Evolutionary conservation across 2,329 filamentous ascomycete genomes (phyloP).

Genomic region (Ceratocystis colombiana): DNA sequence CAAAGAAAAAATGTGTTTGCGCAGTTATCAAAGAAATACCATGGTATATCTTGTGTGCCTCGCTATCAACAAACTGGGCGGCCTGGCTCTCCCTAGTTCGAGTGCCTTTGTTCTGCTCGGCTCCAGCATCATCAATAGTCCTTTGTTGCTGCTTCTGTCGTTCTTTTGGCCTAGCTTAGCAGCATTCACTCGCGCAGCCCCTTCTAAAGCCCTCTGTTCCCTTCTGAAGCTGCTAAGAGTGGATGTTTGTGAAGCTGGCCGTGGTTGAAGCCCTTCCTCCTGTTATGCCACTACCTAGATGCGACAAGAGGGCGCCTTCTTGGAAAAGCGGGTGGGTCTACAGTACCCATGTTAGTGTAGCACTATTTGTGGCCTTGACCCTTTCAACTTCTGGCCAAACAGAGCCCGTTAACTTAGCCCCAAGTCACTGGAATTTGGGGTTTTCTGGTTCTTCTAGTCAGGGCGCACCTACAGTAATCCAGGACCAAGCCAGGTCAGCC

Average conservation of each 20-base stretch:
- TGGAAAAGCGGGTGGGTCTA: background rate
- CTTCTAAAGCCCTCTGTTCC: background rate
- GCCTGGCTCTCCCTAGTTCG: too few relatives aligned
- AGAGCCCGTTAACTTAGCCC: background rate
- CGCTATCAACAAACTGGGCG: background rate
- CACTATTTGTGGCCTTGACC: background rate
- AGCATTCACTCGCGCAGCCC: too few relatives aligned
- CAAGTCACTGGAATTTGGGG: background rate
- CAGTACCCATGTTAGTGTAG: too few relatives aligned
- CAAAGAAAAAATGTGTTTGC: too few relatives aligned
- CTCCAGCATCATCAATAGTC: too few relatives aligned
- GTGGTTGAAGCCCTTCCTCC: conserved; percentile 11
- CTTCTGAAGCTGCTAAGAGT: conserved; percentile 17
- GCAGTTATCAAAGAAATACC: too few relatives aligned
- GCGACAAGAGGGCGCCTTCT: conserved; percentile 9
- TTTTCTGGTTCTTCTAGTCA: conserved; percentile 8
- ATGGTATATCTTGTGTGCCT: background rate
- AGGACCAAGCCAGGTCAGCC: too few relatives aligned
- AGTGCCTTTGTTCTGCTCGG: too few relatives aligned
- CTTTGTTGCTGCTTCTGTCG: too few relatives aligned
- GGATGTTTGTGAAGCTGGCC: conserved; percentile 9
- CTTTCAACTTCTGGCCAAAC: background rate
- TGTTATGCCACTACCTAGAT: conserved; percentile 21
- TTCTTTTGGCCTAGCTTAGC: too few relatives aligned
- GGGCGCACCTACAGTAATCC: background rate